Evolutionary conservation across 305 asterid species (phyloP), one percentile per base, ranked within the genome.

Genomic region (Rubia tinctorum): DNA sequence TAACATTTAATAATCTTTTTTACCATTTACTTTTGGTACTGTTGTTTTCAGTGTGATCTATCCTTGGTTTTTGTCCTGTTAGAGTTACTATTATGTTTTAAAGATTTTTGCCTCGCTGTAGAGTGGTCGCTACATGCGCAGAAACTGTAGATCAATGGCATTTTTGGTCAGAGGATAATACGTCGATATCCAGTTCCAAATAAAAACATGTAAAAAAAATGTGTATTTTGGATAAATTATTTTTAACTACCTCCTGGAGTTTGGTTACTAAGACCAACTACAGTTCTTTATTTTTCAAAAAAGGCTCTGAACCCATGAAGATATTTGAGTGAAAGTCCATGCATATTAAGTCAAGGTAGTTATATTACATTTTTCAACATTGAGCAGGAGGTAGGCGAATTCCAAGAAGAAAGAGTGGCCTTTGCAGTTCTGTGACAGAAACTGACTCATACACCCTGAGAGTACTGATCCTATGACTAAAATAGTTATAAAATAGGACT

Each of bases 21-120:
- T 55, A 51, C 39, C 23, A 34, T 49, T 75, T 49, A 39, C 13
- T 61, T 47, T 34, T 75, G 49, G 74, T 25, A 56, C 42, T 4
- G 12, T 49, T 55, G 66, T n/a, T n/a, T 14, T 49, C n/a, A 1
- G 53, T 55, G 53, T 49, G 3, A 25, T 25, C 40, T 15, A 47
- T 27, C 69, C 69, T 65, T 18, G 14, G 40, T 39, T 18, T 34
- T 7, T 22, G 53, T 71, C 14, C 7, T 43, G 18, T 18, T 20
- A 70, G 37, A 20, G 18, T 55, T 55, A 8, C 40, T n/a, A 12
- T 30, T 18, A 2, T 59, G 59, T 18, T 34, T 18, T 34, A 27
- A 12, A 27, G 69, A 27, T 27, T 3, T 68, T 42, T 44, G 13
- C 53, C 47, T n/a, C 13, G 7, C 5, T n/a, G 13, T 55, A 47